Conservation (phyloP, 805 yeast genomes). For the Lipomyces japonicus region DNA sequence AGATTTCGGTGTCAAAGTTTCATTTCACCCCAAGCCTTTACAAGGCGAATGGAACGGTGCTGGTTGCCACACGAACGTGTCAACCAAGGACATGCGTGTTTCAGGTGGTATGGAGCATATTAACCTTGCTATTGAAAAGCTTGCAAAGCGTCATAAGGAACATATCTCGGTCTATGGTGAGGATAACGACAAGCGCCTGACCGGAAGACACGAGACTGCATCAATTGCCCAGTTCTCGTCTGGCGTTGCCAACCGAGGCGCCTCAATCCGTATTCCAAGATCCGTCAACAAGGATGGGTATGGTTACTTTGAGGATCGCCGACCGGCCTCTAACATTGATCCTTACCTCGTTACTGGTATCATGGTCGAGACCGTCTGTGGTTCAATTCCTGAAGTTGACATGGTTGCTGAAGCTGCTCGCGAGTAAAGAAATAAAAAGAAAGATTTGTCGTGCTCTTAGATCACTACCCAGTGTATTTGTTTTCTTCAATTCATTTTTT, state of each 20-base stretch:
- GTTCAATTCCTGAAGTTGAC: conserved; percentile 25
- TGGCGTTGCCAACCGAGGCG: conserved; percentile 99
- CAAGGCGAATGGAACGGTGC: conserved; percentile 99
- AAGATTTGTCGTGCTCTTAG: too few relatives aligned
- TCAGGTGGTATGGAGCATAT: conserved; percentile 96
- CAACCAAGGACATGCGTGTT: conserved; percentile 83
- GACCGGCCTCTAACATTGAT: conserved; percentile 99
- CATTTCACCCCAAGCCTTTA: conserved; percentile 98
- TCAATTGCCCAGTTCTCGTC: conserved; percentile 84
- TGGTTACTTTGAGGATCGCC: conserved; percentile 99
- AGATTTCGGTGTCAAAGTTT: conserved; percentile 97
- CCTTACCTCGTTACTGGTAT: conserved; percentile 98
- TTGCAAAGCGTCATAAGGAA: conserved; percentile 93
- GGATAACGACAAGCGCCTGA: conserved; percentile 91
- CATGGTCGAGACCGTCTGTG: conserved; percentile 82
- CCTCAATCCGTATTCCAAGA: conserved; percentile 97
- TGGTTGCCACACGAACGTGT: conserved; percentile 99
- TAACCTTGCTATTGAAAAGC: conserved; percentile 87
- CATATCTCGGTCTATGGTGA: conserved; percentile 93
- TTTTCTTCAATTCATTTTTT: background rate
- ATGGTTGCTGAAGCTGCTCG: conserved; percentile 29
- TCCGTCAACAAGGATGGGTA: conserved; percentile 96
- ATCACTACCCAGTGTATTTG: background rate
- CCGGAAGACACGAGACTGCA: conserved; percentile 99
- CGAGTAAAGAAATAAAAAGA: conserved; percentile 21